Percentiles rank a stretch among this genome's conserved stretches.
Conservation (phyloP, 2,329 filamentous ascomycete genomes). For the Coniella lustricola region DNA sequence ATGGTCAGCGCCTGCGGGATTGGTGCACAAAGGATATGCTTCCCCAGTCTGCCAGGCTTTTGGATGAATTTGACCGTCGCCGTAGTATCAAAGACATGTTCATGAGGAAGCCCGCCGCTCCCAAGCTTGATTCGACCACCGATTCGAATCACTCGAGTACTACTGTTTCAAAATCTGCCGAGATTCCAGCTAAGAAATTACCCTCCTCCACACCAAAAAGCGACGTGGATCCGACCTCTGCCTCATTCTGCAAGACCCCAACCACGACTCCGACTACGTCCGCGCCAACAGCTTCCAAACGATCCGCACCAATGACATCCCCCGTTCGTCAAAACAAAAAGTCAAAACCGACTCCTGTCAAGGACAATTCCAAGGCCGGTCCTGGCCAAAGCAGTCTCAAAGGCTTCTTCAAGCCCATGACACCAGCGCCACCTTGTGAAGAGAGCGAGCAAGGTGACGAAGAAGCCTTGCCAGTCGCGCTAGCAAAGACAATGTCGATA, state of each 20-base stretch:
- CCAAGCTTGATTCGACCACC: slow-evolving; percentile 5
- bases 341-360: slow-evolving; percentile 12
- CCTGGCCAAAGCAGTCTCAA: slow-evolving; percentile 53
- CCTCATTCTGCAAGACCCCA: background rate
- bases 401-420: slow-evolving; percentile 70
- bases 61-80: slow-evolving; percentile 81
- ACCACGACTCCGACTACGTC: background rate
- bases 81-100: slow-evolving; percentile 94
- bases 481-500: background rate
- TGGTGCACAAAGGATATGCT: slow-evolving; percentile 63
- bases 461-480: background rate
- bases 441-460: background rate
- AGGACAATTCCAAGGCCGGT: slow-evolving; percentile 10
- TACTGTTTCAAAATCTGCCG: background rate
- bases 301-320: background rate
- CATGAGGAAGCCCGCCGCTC: slow-evolving; percentile 39
- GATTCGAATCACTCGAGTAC: background rate
- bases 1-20: slow-evolving; percentile 58
- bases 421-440: slow-evolving; percentile 1
- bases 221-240: background rate
- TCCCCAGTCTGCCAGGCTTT: slow-evolving; percentile 70
- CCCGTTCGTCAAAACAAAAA: slow-evolving; percentile 39
- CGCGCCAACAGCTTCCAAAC: background rate
- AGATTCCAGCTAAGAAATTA: background rate
- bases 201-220: background rate